Evolutionary conservation across 768 basidiomycete genomes (phyloP).

Genomic region (Tricholoma terreum): DNA sequence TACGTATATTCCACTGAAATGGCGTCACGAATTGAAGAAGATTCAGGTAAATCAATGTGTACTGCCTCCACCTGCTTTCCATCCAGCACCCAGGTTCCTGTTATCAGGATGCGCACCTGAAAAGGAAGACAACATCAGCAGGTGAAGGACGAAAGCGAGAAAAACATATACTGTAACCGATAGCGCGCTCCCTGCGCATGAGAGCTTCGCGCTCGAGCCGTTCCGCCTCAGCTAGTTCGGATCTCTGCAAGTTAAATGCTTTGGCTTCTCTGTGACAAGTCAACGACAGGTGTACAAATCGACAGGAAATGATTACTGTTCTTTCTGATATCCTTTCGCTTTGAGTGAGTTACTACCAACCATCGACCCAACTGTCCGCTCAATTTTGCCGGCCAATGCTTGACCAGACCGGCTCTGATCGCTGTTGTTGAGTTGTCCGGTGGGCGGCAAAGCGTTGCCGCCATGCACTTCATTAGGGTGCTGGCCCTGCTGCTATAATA

Average conservation of each 20-base stretch:
- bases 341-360: slow-evolving; percentile 47
- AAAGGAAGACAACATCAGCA: not conserved
- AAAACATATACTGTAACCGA: slow-evolving; percentile 41
- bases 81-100: slow-evolving; percentile 23
- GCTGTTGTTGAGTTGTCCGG: slow-evolving; percentile 17
- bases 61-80: not conserved
- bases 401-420: slow-evolving; percentile 24
- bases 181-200: slow-evolving; percentile 48
- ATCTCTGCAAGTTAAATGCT: slow-evolving; percentile 40
- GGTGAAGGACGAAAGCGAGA: not conserved
- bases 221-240: slow-evolving; percentile 52
- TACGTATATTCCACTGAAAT: no score
- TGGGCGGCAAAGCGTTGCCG: slow-evolving; percentile 19
- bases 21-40: not conserved
- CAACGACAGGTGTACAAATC: not conserved
- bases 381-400: slow-evolving; percentile 44
- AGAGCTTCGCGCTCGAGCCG: slow-evolving; percentile 49
- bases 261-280: slow-evolving; percentile 39
- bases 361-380: slow-evolving; percentile 42
- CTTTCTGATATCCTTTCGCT: slow-evolving; percentile 49
- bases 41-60: not conserved
- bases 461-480: not conserved
- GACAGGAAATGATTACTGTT: slow-evolving; percentile 31
- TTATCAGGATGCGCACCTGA: slow-evolving; percentile 28
- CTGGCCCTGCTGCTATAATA: not conserved